Base-by-base conservation (phyloP, 139 green algal species). In the Auxenochlorella protothecoides region DNA sequence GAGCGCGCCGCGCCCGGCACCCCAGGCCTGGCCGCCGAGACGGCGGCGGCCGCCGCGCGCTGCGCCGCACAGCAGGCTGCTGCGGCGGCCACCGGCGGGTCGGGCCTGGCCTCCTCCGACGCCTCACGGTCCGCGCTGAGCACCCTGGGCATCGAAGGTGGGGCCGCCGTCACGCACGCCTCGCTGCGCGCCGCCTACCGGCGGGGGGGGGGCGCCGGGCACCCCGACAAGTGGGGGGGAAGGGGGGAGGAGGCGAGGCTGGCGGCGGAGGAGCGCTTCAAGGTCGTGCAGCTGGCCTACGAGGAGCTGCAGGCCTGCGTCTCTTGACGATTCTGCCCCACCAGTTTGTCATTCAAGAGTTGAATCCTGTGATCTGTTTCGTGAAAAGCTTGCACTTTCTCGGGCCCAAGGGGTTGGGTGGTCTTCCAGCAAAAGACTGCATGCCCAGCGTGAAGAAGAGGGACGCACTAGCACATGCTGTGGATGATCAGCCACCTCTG, bases 181-280 rank as follows among this genome's bases (percentile, higher is more conserved):
- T 9, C 9, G 78, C 69, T 82, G 6, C 75, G 78, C 16, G 74
- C 71, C 61, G 84, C 84, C 0, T 88, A 88, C 76, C 80, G 81
- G 55, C 72, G 75, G 72, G 65, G 77, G 7, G 81, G 79, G 2
- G 76, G 74, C 8, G 60, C 55, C 8, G 81, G 78, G 65, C 84
- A 88, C 68, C 84, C 84, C 3, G 84, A 88, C 78, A 88, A 88
- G 74, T 86, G 81, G 81, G 66, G 53, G 11, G 63, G 44, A 0
- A 68, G 13, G 8, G 53, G n/a, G 3, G 72, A 63, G 3, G 68
- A 72, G 13, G 70, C 79, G 57, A 27, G 55, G 70, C 27, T 4
- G 16, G 68, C 68, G 9, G 78, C 79, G 3, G 81, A 76, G 70
- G 59, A 66, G n/a, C 76, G 9, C 3, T 83, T 83, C 65, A 79